These are phyloP conservation scores for Boletellus sp. DNA, from an alignment of 768 basidiomycete species.

Conservation along the genomic window DNA sequence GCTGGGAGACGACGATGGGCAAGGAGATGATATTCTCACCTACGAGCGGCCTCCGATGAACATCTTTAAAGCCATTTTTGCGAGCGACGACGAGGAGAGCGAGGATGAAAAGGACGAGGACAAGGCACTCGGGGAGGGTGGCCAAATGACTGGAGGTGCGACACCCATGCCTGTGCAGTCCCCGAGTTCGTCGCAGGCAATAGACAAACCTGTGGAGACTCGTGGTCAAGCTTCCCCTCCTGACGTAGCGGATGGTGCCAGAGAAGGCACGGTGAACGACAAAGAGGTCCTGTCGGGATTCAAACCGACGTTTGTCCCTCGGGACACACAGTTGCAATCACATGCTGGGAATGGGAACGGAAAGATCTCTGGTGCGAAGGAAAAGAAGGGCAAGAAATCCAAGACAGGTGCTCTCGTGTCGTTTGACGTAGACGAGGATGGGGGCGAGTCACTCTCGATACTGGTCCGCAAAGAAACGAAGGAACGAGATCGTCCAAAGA, in stretches of 20 bases:
- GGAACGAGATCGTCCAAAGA: constrained; percentile 37
- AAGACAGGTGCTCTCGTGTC: constrained; percentile 55
- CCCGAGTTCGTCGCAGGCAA: constrained; percentile 7
- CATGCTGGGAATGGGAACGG: constrained; percentile 24
- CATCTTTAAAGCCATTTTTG: constrained; percentile 98
- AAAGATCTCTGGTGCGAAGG: constrained; percentile 42
- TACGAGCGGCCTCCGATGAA: constrained; percentile 87
- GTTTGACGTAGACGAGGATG: constrained; percentile 73
- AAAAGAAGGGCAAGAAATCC: constrained; percentile 47
- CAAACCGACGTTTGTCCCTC: constrained; percentile 82
- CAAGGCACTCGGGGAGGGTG: constrained; percentile 9
- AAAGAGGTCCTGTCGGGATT: constrained; percentile 66
- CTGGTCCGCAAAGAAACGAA: constrained; percentile 31
- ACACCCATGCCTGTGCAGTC: constrained; percentile 8
- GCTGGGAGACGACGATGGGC: constrained; percentile 86
- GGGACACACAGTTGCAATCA: constrained; percentile 39
- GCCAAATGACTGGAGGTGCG: not conserved
- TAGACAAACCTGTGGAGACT: not conserved
- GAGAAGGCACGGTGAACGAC: constrained; percentile 4
- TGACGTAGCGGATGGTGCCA: not conserved
- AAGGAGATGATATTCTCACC: constrained; percentile 83
- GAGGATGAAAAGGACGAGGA: constrained; percentile 52
- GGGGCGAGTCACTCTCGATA: constrained; percentile 35
- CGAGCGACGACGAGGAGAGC: constrained; percentile 87
- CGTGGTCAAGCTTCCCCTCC: not conserved